Evolutionary conservation across 2,329 filamentous ascomycete species (phyloP).

Genomic region (Aureobasidium lini): DNA sequence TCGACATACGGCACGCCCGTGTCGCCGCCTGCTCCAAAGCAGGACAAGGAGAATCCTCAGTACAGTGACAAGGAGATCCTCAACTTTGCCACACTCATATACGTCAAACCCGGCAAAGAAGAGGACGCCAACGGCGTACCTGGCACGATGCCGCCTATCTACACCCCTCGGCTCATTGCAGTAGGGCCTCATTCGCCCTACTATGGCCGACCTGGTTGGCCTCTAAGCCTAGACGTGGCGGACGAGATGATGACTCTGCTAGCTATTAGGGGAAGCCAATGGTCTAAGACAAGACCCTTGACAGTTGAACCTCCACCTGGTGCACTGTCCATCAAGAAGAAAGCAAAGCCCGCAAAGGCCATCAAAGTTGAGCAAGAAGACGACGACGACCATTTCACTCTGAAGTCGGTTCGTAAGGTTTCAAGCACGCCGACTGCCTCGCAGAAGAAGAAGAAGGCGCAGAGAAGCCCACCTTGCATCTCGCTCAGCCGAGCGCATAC

Average conservation of each 20-base stretch:
- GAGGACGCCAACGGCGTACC: not conserved
- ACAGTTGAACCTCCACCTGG: too few relatives aligned
- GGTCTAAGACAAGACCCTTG: too few relatives aligned
- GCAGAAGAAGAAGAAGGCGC: too few relatives aligned
- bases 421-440: not conserved
- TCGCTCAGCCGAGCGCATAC: not conserved
- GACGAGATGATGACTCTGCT: too few relatives aligned
- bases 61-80: not conserved
- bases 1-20: constrained; percentile 14
- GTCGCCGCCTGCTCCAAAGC: constrained; percentile 13
- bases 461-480: not conserved
- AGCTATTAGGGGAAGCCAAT: too few relatives aligned
- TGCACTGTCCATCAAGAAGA: too few relatives aligned
- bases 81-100: not conserved
- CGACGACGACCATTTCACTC: too few relatives aligned
- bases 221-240: not conserved
- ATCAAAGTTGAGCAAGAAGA: too few relatives aligned
- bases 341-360: too few relatives aligned
- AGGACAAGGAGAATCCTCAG: constrained; percentile 2
- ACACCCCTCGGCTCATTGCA: not conserved
- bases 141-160: not conserved
- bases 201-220: not conserved
- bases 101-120: not conserved
- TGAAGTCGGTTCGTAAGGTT: not conserved
- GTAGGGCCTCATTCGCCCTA: not conserved